Base-by-base conservation (phyloP, 306 rosid genomes). In the Abrus pulchellus region DNA sequence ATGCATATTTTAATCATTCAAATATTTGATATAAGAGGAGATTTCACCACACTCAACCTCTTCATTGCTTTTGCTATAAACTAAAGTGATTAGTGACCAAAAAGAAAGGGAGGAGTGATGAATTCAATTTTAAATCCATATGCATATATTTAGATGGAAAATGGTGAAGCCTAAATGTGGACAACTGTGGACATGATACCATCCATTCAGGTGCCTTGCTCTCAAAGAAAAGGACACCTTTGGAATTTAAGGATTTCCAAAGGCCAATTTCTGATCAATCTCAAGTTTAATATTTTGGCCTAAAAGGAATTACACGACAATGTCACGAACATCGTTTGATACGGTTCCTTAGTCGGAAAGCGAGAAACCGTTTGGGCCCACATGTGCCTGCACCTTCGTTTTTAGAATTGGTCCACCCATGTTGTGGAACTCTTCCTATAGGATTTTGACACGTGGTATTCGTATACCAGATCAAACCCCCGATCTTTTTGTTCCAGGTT, bases 361-460 rank as follows among this genome's bases (percentile, higher is more conserved):
- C 79, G 80, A 86, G 76, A 63, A 78, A 78, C 30, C 32, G 1
- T 0, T 4, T 13, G 84, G 86, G 28, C 76, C 89, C 89, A 82
- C 84, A 41, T 48, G 28, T 61, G n/a, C 53, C 63, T 81, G 28
- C 63, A 9, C 20, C 47, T 2, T 68, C 6, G 28, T 47, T 36
- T 75, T 50, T 62, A 3, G 43, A 55, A 49, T 66, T 48, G 80
- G 72, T 29, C 72, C 85, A 70, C 7, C 7, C 36, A 32, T n/a
- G 34, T 47, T 14, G 1, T 62, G 32, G 20, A 10, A 6, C 5
- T 29, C 2, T 0, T 40, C 68, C 68, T 38, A 68, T 76, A 0
- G 5, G 1, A 1, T 36, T 0, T 5, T 1, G 12, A 47, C 77
- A 67, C 81, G 64, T 81, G 71, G 50, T 9, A 7, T 27, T 4